phyloP scores from a whole-genome alignment of 331 rosid species.

The Rhamnella rubrinervis region DNA sequence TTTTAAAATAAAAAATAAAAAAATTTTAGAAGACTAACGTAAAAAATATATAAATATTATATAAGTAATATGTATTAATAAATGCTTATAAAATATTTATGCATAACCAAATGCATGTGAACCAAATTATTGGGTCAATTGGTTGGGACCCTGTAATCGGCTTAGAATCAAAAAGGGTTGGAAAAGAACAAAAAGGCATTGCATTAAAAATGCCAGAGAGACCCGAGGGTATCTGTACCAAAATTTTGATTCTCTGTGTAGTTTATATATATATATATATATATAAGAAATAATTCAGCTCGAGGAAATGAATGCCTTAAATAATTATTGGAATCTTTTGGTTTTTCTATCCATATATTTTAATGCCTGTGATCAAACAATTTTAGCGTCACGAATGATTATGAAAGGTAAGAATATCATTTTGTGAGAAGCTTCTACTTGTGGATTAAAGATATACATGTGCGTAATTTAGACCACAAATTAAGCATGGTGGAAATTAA shows the following conservation, averaged over 20 bases:
- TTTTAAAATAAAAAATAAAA: not conserved
- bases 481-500: not conserved
- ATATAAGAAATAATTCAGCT: constrained; percentile 1
- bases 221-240: constrained; percentile 22
- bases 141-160: constrained; percentile 41
- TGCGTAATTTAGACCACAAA: not conserved
- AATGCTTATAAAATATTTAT: not conserved
- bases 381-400: constrained; percentile 30
- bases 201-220: constrained; percentile 22
- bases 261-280: not conserved
- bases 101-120: constrained; percentile 54
- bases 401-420: constrained; percentile 22
- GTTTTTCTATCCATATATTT: constrained; percentile 22
- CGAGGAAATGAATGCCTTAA: constrained; percentile 32
- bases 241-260: constrained; percentile 26
- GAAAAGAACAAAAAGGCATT: constrained; percentile 54
- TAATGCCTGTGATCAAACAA: constrained; percentile 17
- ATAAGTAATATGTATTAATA: not conserved
- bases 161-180: constrained; percentile 32
- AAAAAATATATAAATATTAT: not conserved
- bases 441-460: constrained; percentile 31
- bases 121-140: constrained; percentile 52
- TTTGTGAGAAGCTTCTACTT: constrained; percentile 42
- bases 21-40: not conserved
- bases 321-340: constrained; percentile 27